phyloP scores from a whole-genome alignment of 768 basidiomycete genomes.

The Boletus sensibilis region DNA sequence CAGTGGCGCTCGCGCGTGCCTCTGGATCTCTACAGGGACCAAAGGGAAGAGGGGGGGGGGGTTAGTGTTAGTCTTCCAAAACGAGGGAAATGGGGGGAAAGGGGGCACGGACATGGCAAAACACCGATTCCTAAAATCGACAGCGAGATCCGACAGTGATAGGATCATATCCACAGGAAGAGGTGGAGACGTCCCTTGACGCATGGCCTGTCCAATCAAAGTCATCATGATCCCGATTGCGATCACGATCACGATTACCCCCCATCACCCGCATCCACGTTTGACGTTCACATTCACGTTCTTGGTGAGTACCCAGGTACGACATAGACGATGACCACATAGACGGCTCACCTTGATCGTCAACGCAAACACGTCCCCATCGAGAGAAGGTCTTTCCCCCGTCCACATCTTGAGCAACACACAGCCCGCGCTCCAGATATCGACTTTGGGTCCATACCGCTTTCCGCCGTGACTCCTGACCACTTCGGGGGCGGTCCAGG shows the following conservation, averaged over 20 bases:
- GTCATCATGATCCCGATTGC: background rate
- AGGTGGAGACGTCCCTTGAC: constrained; percentile 75
- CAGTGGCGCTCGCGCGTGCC: constrained; percentile 72
- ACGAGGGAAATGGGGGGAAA: background rate
- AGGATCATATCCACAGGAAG: constrained; percentile 75
- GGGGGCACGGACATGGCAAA: constrained; percentile 62
- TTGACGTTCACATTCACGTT: background rate
- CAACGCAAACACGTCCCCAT: constrained; percentile 78
- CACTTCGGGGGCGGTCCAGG: constrained; percentile 97
- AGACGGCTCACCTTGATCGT: constrained; percentile 70
- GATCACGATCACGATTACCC: background rate
- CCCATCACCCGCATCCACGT: background rate
- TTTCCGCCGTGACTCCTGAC: constrained; percentile 68
- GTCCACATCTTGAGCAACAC: constrained; percentile 97
- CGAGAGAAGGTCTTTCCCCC: constrained; percentile 82
- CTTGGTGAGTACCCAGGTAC: background rate
- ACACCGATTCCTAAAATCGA: constrained; percentile 81
- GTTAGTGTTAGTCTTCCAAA: background rate
- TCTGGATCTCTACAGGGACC: constrained; percentile 60
- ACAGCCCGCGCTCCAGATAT: constrained; percentile 96
- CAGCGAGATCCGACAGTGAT: constrained; percentile 67
- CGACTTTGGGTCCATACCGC: constrained; percentile 91
- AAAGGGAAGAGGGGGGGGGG: background rate
- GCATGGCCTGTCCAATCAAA: constrained; percentile 50
- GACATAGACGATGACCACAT: constrained; percentile 11